phyloP scores from a whole-genome alignment of 345 rosid species.

The Nephelium lappaceum region DNA sequence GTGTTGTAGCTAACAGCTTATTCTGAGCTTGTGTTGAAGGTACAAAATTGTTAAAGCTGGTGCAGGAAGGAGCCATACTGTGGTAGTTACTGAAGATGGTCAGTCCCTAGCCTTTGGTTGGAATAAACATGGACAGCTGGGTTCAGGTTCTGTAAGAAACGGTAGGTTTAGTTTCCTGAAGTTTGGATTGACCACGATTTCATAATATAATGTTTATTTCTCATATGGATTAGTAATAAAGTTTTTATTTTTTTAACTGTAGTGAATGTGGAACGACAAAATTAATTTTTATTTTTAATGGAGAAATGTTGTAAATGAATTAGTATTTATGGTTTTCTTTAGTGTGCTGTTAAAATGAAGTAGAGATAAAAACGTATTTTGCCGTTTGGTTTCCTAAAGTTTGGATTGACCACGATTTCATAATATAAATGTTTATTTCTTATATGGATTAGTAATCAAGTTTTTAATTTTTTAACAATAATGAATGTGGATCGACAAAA shows the following conservation, averaged over 20 bases:
- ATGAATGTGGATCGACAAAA: not conserved
- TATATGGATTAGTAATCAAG: not conserved
- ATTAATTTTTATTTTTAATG: no score
- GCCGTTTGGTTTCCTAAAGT: not conserved
- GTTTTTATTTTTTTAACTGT: no score
- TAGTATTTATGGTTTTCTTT: no score
- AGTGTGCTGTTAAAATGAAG: no score
- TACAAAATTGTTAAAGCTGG: constrained; percentile 72
- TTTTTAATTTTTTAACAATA: not conserved
- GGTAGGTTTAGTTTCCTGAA: constrained; percentile 41
- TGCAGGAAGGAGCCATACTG: constrained; percentile 81
- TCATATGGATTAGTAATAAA: no score
- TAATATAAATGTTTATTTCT: not conserved
- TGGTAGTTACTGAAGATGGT: constrained; percentile 80
- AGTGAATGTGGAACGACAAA: no score
- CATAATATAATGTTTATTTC: no score
- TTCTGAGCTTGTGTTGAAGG: constrained; percentile 40
- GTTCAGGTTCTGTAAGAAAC: constrained; percentile 74
- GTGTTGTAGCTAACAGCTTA: not conserved
- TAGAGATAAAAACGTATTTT: no score
- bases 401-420: not conserved
- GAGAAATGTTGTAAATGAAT: no score
- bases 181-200: no score
- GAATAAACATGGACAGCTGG: constrained; percentile 97
- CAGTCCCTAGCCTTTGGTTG: constrained; percentile 88